Base-by-base conservation (phyloP, 345 rosid species). In the Bretschneidera sinensis region DNA sequence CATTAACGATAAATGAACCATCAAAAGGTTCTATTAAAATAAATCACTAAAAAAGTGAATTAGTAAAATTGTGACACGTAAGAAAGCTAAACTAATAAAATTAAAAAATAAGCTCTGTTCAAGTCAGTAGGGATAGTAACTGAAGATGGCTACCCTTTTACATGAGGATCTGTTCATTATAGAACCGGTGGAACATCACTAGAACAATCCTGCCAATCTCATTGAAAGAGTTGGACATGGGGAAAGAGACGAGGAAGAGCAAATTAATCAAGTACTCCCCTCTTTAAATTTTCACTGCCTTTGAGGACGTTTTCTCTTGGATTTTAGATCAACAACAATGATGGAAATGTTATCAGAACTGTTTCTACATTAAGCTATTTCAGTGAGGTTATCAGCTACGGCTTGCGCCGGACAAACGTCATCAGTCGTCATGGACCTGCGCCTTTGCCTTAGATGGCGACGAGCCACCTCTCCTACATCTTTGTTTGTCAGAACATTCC, bases 401-500 rank as follows among this genome's bases (percentile, higher is more conserved):
- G 65, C 71, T 70, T 83, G 84, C 21, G 84, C 81, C 0, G 86
- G 75, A 19, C 66, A 61, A 50, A 67, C 49, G 9, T 74, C 75
- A 7, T 61, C 69, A 17, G 57, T 22, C 22, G 17, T 11, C 59
- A 63, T 17, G 51, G 67, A 53, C 72, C 82, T 64, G 48, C 80
- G 73, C 25, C 73, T 14, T 52, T 81, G 63, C 35, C 80, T 78
- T 50, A 85, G 51, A 0, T 79, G 48, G 50, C 74, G 77, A 53
- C 84, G 76, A 62, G 84, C 88, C 18, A 81, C 68, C 28, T 68
- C 83, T 3, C 91, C 84, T 0, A 70, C 88, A 59, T 83, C 85
- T 55, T 83, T 81, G 18, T 68, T 85, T 51, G 80, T 71, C 80
- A 85, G 77, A 19, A 85, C 88, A 59, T 83, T 88, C 91, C 88